Conservation (phyloP, 2,329 filamentous ascomycete genomes). For the Aspergillus unguis region DNA sequence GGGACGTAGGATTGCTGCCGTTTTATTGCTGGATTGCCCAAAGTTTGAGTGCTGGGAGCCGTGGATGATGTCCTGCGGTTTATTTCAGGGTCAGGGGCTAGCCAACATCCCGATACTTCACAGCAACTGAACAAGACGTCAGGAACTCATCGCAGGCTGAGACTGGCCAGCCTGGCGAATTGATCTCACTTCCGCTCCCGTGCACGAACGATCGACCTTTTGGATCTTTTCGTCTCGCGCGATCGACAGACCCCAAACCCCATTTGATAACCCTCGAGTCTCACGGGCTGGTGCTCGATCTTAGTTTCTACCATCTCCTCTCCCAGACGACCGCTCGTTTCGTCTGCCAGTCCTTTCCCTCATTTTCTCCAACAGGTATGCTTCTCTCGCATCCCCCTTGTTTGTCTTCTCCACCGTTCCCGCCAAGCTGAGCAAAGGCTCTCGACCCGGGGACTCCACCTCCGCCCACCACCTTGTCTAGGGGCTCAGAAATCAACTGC, state of each 20-base stretch:
- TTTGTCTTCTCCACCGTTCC: conserved; percentile 29
- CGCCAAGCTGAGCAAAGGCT: conserved; percentile 24
- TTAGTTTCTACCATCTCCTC: not conserved
- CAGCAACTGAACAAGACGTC: too few species aligned
- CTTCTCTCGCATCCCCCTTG: conserved; percentile 15
- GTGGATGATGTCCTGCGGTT: not conserved
- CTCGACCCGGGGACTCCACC: conserved; percentile 26
- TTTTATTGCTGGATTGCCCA: conserved; percentile 3
- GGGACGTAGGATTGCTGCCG: not conserved
- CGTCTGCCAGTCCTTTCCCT: conserved; percentile 2
- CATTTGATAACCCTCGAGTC: conserved; percentile 2
- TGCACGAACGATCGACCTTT: conserved; percentile 7
- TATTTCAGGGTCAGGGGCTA: conserved; percentile 7
- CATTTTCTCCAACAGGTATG: conserved; percentile 14
- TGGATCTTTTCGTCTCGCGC: conserved; percentile 11
- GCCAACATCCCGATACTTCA: not conserved
- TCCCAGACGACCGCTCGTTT: conserved; percentile 3
- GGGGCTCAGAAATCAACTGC: conserved; percentile 19
- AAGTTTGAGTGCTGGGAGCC: conserved; percentile 4
- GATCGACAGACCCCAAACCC: not conserved
- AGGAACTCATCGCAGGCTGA: too few species aligned
- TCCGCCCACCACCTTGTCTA: conserved; percentile 23
- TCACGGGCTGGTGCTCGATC: conserved; percentile 7
- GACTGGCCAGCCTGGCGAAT: too few species aligned
- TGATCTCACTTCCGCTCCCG: conserved; percentile 3